Evolutionary conservation across 495 filamentous ascomycete species (phyloP).

Genomic region (Tuber indicum): DNA sequence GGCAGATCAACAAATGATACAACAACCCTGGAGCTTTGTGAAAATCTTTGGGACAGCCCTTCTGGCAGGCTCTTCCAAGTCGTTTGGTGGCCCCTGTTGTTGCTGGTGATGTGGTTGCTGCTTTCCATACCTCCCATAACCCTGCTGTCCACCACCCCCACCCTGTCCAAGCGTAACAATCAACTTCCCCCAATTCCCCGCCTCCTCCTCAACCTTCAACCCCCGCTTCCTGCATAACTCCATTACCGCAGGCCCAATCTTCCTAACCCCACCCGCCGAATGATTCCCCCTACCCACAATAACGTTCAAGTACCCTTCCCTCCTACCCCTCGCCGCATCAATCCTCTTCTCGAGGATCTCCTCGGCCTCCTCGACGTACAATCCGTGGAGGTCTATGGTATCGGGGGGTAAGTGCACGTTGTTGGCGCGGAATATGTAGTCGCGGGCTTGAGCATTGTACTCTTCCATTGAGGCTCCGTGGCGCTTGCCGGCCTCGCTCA

Average conservation of each 20-base stretch:
- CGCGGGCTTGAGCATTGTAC: constrained; percentile 82
- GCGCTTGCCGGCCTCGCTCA: constrained; percentile 75
- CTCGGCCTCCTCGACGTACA: constrained; percentile 90
- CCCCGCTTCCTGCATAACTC: constrained; percentile 74
- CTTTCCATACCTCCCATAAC: constrained; percentile 5
- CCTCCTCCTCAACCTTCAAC: constrained; percentile 72
- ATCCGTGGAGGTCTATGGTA: constrained; percentile 88
- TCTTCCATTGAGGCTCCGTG: constrained; percentile 71
- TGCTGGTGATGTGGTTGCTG: constrained; percentile 30
- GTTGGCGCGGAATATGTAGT: constrained; percentile 91
- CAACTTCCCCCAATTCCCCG: constrained; percentile 72
- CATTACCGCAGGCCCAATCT: constrained; percentile 87
- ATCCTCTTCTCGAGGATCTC: constrained; percentile 79
- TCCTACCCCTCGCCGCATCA: constrained; percentile 59
- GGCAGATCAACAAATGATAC: constrained; percentile 17
- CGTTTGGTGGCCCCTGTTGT: constrained; percentile 21
- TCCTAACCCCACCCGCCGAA: constrained; percentile 67
- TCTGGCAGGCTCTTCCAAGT: constrained; percentile 18
- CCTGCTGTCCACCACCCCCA: background rate
- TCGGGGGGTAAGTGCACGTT: constrained; percentile 61
- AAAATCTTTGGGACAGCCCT: constrained; percentile 17
- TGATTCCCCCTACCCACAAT: constrained; percentile 97
- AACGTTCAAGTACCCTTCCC: constrained; percentile 72
- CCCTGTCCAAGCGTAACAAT: constrained; percentile 12
- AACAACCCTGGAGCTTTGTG: constrained; percentile 32